Percentiles rank a stretch among this genome's conserved stretches.
Evolutionary conservation across 2,329 filamentous ascomycete species (phyloP).

Genomic region (Cucurbitaria berberidis): DNA sequence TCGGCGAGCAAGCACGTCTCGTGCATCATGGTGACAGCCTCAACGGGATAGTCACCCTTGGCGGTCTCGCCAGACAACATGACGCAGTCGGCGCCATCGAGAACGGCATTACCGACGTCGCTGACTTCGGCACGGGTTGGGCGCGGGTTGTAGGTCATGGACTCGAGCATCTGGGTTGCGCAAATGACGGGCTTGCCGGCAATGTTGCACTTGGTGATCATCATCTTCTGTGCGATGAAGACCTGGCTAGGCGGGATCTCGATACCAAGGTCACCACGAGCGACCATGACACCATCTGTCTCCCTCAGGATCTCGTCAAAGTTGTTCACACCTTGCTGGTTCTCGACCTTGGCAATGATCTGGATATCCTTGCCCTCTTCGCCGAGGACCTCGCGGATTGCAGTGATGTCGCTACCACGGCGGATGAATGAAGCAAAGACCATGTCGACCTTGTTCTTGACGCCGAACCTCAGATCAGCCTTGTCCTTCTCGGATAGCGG

Average conservation of each 20-base stretch:
- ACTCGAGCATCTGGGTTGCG: constrained; percentile 99
- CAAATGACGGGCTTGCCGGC: constrained; percentile 99
- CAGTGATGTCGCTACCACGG: constrained; percentile 86
- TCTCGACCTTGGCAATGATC: constrained; percentile 99
- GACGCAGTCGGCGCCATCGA: constrained; percentile 97
- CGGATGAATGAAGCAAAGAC: constrained; percentile 99
- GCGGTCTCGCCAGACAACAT: constrained; percentile 99
- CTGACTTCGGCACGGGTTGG: constrained; percentile 98
- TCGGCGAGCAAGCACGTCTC: constrained; percentile 96
- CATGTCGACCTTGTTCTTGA: constrained; percentile 99
- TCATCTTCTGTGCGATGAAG: constrained; percentile 99
- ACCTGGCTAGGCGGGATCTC: constrained; percentile 98
- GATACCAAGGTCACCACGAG: constrained; percentile 96
- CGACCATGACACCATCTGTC: constrained; percentile 99
- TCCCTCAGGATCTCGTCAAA: constrained; percentile 95
- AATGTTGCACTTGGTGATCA: constrained; percentile 99
- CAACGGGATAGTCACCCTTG: constrained; percentile 92
- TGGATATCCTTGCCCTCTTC: constrained; percentile 94
- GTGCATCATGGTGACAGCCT: constrained; percentile 97
- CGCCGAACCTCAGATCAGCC: constrained; percentile 89
- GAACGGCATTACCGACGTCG: constrained; percentile 96
- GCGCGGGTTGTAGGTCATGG: constrained; percentile 99
- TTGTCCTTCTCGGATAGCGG: constrained; percentile 98
- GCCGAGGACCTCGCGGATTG: constrained; percentile 90
- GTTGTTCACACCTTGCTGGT: constrained; percentile 99